phyloP scores from a whole-genome alignment of 768 basidiomycete species.

The Amanita pallidorosea region DNA sequence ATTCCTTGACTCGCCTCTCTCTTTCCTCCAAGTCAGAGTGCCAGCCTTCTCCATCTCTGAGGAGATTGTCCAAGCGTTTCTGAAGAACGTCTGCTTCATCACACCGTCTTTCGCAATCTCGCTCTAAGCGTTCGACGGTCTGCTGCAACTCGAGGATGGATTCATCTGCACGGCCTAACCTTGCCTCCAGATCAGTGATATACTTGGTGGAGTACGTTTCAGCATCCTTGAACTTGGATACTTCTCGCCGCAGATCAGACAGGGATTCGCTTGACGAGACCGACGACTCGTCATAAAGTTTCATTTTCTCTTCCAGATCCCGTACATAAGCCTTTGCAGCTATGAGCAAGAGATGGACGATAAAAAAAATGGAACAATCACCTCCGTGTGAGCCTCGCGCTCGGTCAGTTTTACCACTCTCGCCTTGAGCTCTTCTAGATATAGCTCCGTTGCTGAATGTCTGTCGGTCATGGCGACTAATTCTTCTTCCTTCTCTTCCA shows the following conservation, averaged over 20 bases:
- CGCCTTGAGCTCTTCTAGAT: slow-evolving; percentile 76
- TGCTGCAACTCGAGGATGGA: slow-evolving; percentile 59
- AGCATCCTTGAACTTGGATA: slow-evolving; percentile 63
- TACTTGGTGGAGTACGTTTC: slow-evolving; percentile 69
- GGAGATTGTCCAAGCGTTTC: slow-evolving; percentile 54
- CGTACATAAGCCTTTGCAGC: slow-evolving; percentile 72
- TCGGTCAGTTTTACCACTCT: slow-evolving; percentile 78
- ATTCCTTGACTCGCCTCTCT: slow-evolving; percentile 61
- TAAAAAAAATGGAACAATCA: slow-evolving; percentile 17
- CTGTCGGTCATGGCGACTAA: slow-evolving; percentile 52
- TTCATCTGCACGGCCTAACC: slow-evolving; percentile 70
- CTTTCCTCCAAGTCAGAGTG: slow-evolving; percentile 75
- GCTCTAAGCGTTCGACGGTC: slow-evolving; percentile 68
- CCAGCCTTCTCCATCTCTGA: slow-evolving; percentile 73
- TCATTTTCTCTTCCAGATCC: slow-evolving; percentile 89
- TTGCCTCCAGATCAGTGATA: slow-evolving; percentile 77
- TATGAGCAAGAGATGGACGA: slow-evolving; percentile 8
- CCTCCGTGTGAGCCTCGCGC: slow-evolving; percentile 88
- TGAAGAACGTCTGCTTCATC: slow-evolving; percentile 66
- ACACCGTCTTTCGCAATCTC: slow-evolving; percentile 62
- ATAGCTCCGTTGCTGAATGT: slow-evolving; percentile 71
- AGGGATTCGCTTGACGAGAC: slow-evolving; percentile 70
- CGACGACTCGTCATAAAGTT: slow-evolving; percentile 71
- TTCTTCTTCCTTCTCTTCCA: slow-evolving; percentile 86
- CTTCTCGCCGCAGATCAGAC: slow-evolving; percentile 75